These are phyloP conservation scores for Coprinopsis cinerea DNA, from an alignment of 768 basidiomycete species.

Conservation along the genomic window DNA sequence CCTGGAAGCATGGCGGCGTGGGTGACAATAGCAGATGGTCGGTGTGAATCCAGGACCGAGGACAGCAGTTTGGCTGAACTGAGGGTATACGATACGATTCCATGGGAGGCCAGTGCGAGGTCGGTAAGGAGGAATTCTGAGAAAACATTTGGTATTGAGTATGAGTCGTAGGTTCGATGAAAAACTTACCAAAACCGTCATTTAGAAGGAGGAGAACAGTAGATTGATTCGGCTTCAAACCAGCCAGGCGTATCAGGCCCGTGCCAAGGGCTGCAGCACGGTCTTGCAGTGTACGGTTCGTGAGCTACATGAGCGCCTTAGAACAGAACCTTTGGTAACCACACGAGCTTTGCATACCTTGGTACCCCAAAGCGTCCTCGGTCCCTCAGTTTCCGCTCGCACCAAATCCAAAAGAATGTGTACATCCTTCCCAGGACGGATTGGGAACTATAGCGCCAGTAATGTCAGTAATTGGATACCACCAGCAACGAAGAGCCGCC, in stretches of 20 bases:
- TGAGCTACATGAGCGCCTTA: slow-evolving; percentile 45
- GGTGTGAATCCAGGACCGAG: slow-evolving; percentile 55
- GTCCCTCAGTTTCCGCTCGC: slow-evolving; percentile 56
- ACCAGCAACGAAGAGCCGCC: slow-evolving; percentile 21
- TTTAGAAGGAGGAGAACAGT: slow-evolving; percentile 74
- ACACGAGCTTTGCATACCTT: slow-evolving; percentile 39
- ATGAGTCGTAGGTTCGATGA: not conserved
- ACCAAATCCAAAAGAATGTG: slow-evolving; percentile 62
- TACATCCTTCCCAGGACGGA: slow-evolving; percentile 67
- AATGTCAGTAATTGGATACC: slow-evolving; percentile 4
- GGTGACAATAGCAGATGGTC: slow-evolving; percentile 71
- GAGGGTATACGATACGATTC: slow-evolving; percentile 63
- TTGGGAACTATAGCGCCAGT: slow-evolving; percentile 51
- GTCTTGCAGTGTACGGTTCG: slow-evolving; percentile 64
- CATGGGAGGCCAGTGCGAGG: slow-evolving; percentile 68
- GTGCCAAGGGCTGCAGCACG: slow-evolving; percentile 69
- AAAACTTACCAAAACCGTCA: slow-evolving; percentile 61
- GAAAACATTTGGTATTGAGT: not conserved
- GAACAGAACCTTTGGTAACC: not conserved
- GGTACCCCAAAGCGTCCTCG: slow-evolving; percentile 75
- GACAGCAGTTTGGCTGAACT: slow-evolving; percentile 56
- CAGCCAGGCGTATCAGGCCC: slow-evolving; percentile 55
- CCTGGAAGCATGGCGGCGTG: slow-evolving; percentile 59
- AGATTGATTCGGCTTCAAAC: slow-evolving; percentile 52
- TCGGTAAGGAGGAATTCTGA: slow-evolving; percentile 76